phyloP scores from a whole-genome alignment of 768 basidiomycete genomes.

The Lyophyllum shimeji region DNA sequence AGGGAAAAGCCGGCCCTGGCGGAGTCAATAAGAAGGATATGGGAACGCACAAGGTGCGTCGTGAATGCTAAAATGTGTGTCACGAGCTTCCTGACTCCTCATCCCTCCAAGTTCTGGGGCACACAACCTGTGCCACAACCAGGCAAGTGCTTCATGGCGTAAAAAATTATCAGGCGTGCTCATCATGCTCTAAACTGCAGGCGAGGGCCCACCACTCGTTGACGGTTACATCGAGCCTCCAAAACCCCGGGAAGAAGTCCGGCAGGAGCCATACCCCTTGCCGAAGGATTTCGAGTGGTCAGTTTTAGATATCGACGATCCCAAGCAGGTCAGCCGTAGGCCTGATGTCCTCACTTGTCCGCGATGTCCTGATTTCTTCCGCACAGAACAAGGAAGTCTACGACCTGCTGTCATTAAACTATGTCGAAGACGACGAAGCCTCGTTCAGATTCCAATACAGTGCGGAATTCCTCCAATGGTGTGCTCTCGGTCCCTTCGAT shows the following conservation, averaged over 20 bases:
- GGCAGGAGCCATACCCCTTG: slow-evolving; percentile 84
- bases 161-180: not conserved
- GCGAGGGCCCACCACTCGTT: slow-evolving; percentile 59
- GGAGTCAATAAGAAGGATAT: slow-evolving; percentile 78
- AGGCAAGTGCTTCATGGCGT: slow-evolving; percentile 37
- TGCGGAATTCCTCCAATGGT: slow-evolving; percentile 93
- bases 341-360: not conserved
- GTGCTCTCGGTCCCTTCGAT: slow-evolving; percentile 13
- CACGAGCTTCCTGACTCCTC: slow-evolving; percentile 1
- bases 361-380: slow-evolving; percentile 2
- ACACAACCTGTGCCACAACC: slow-evolving; percentile 97
- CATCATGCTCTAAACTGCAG: slow-evolving; percentile 30
- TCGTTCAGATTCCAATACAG: slow-evolving; percentile 97
- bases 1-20: slow-evolving; percentile 77
- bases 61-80: not conserved
- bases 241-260: slow-evolving; percentile 72
- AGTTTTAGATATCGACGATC: slow-evolving; percentile 73
- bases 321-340: slow-evolving; percentile 55
- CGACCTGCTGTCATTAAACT: slow-evolving; percentile 87
- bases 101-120: slow-evolving; percentile 77
- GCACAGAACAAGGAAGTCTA: slow-evolving; percentile 88
- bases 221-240: slow-evolving; percentile 92
- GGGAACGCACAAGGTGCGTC: slow-evolving; percentile 83
- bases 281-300: slow-evolving; percentile 95
- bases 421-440: slow-evolving; percentile 95